Conservation (phyloP, 2,329 filamentous ascomycete species). For the Xylaria polymorpha region DNA sequence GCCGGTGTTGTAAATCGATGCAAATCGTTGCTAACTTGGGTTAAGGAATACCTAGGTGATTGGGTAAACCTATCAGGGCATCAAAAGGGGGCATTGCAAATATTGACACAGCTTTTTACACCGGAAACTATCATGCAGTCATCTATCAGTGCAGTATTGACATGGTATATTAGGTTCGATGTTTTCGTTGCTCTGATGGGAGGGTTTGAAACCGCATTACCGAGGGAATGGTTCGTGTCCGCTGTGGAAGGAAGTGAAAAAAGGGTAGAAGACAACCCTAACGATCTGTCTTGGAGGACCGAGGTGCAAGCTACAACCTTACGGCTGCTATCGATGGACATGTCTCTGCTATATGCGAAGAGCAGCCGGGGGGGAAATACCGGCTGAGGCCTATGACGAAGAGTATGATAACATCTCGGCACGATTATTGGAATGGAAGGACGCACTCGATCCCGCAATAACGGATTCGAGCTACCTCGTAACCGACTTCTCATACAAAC, state of each 20-base stretch:
- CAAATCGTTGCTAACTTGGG: constrained; percentile 34
- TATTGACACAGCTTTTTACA: constrained; percentile 81
- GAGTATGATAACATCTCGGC: constrained; percentile 68
- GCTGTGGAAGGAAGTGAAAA: constrained; percentile 72
- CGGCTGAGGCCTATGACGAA: constrained; percentile 70
- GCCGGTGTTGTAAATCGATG: constrained; percentile 29
- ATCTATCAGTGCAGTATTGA: constrained; percentile 76
- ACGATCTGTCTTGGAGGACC: constrained; percentile 73
- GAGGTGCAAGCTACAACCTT: constrained; percentile 74
- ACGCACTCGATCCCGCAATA: constrained; percentile 70
- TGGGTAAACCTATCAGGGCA: constrained; percentile 95
- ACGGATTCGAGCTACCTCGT: constrained; percentile 72
- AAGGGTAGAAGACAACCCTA: constrained; percentile 69
- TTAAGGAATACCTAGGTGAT: constrained; percentile 90
- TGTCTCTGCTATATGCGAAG: constrained; percentile 80
- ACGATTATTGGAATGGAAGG: constrained; percentile 62
- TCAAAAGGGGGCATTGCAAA: constrained; percentile 86
- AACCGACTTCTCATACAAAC: constrained; percentile 68
- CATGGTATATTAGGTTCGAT: constrained; percentile 94
- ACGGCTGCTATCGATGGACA: constrained; percentile 81
- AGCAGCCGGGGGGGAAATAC: constrained; percentile 73
- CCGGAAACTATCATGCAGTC: constrained; percentile 79
- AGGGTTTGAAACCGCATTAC: constrained; percentile 77
- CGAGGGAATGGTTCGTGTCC: constrained; percentile 80
- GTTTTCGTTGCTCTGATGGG: constrained; percentile 85